These are phyloP conservation scores for Camellia granthamiana DNA, from an alignment of 148 eudicot genomes.

Conservation along the genomic window DNA sequence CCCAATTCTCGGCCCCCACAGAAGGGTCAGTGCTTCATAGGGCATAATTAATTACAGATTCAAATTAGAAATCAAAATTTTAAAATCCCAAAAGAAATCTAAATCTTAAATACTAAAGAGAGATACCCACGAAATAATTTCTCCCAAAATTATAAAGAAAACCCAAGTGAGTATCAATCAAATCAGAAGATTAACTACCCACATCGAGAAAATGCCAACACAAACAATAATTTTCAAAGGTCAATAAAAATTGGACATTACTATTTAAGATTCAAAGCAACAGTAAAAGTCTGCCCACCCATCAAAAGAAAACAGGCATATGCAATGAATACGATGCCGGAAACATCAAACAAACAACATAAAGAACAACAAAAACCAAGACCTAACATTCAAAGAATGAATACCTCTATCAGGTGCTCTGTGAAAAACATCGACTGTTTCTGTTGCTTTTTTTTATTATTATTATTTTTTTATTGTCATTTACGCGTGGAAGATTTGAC, in stretches of 20 bases:
- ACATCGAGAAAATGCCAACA: not conserved
- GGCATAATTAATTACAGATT: not conserved
- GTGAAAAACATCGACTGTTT: not conserved
- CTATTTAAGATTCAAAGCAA: not conserved
- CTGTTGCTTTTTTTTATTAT: too few species aligned
- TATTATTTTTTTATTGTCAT: too few species aligned
- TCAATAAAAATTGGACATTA: not conserved
- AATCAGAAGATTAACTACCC: not conserved
- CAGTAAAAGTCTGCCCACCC: not conserved
- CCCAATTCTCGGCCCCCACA: too few species aligned
- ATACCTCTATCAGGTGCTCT: not conserved
- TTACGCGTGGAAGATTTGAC: not conserved
- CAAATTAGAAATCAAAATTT: not conserved
- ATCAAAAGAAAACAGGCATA: not conserved
- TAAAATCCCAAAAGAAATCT: not conserved
- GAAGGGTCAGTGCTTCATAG: too few species aligned
- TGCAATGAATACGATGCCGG: not conserved
- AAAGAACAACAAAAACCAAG: not conserved
- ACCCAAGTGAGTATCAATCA: not conserved
- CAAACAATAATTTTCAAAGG: not conserved
- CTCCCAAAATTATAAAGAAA: not conserved
- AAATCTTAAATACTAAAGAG: not conserved
- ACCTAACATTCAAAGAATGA: not conserved
- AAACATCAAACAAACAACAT: not conserved
- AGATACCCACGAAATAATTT: not conserved